Percentiles rank a stretch among this genome's conserved stretches.
These are phyloP conservation scores for Salix dunnii DNA, from an alignment of 345 rosid species.

Conservation along the genomic window DNA sequence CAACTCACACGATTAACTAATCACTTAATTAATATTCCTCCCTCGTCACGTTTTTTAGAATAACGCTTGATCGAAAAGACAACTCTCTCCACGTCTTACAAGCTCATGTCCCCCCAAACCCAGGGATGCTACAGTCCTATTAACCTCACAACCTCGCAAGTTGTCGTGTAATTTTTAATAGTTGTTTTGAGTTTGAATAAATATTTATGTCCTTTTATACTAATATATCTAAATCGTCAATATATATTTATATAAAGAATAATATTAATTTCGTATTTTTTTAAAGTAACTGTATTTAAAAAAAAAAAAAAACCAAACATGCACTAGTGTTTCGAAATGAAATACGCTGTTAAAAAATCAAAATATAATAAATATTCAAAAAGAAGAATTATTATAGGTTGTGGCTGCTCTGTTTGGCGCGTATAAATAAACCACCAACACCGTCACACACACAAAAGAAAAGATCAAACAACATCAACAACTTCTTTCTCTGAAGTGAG, in stretches of 20 bases:
- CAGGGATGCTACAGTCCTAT: conserved; percentile 19
- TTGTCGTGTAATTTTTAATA: too few species aligned
- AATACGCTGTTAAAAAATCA: too few species aligned
- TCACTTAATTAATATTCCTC: neutral
- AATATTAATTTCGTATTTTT: too few species aligned
- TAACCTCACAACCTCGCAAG: too few species aligned
- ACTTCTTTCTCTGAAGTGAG: neutral
- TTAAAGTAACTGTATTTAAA: too few species aligned
- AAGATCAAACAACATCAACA: conserved; percentile 40
- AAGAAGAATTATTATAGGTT: conserved; percentile 17
- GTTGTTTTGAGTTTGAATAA: too few species aligned
- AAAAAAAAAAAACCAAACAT: too few species aligned
- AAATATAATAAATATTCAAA: too few species aligned
- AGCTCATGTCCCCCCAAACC: neutral
- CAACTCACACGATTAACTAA: neutral
- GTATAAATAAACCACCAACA: conserved; percentile 46
- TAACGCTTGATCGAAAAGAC: neutral
- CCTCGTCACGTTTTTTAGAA: neutral
- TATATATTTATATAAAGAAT: too few species aligned
- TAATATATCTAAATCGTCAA: too few species aligned
- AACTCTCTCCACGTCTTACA: neutral
- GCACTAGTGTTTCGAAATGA: too few species aligned
- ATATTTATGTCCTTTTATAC: too few species aligned
- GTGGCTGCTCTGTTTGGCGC: conserved; percentile 54
- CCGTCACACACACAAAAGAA: conserved; percentile 10